phyloP scores from a whole-genome alignment of 2,329 filamentous ascomycete species.

The Phaeomoniella chlamydospora region DNA sequence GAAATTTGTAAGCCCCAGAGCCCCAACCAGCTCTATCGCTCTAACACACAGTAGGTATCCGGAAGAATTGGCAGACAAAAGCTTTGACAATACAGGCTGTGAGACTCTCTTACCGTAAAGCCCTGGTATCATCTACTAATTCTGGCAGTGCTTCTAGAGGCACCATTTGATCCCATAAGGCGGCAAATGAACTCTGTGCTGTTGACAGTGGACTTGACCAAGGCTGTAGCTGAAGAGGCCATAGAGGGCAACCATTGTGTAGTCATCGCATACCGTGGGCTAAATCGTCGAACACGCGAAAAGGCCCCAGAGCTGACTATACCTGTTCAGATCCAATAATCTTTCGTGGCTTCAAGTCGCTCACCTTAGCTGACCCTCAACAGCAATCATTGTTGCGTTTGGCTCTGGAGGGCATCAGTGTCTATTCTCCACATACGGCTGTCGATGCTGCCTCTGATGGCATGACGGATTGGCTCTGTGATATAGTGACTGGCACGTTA shows the following conservation, averaged over 20 bases:
- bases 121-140: neutral
- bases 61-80: slow-evolving; percentile 71
- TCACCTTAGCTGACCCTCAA: slow-evolving; percentile 73
- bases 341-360: slow-evolving; percentile 78
- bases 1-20: slow-evolving; percentile 49
- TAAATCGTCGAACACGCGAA: neutral
- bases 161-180: slow-evolving; percentile 43
- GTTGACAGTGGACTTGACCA: slow-evolving; percentile 82
- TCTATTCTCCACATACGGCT: slow-evolving; percentile 92
- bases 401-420: slow-evolving; percentile 74
- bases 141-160: slow-evolving; percentile 49
- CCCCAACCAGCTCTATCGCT: slow-evolving; percentile 3
- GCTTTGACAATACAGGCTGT: slow-evolving; percentile 92
- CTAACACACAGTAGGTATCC: slow-evolving; percentile 52
- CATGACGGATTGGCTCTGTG: slow-evolving; percentile 86
- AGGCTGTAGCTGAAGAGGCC: slow-evolving; percentile 77
- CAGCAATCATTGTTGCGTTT: slow-evolving; percentile 73
- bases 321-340: slow-evolving; percentile 69
- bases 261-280: slow-evolving; percentile 75
- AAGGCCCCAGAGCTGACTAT: slow-evolving; percentile 4
- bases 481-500: slow-evolving; percentile 54
- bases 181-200: slow-evolving; percentile 54
- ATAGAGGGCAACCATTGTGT: slow-evolving; percentile 62
- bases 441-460: slow-evolving; percentile 76
- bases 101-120: slow-evolving; percentile 10